Percentiles rank a stretch among this genome's conserved stretches.
These are phyloP conservation scores for Wallacemonas rigidus DNA, from an alignment of 208 protist species.

Conservation along the genomic window DNA sequence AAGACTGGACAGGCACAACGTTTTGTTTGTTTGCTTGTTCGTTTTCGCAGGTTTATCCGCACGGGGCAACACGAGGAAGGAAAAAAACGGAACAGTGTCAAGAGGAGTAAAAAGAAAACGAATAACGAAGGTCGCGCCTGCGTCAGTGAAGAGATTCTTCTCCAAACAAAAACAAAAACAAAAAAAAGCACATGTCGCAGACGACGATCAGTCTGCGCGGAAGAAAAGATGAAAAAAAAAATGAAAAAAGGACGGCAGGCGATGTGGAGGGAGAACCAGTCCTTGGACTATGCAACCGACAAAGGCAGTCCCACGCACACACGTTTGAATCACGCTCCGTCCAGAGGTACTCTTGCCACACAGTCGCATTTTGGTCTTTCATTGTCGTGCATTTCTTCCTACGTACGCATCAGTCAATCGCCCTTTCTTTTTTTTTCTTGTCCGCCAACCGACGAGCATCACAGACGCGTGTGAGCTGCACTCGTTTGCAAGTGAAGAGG, in stretches of 20 bases:
- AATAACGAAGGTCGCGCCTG: neutral
- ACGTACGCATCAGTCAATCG: too few relatives aligned
- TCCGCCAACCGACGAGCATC: too few relatives aligned
- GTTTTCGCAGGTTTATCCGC: neutral
- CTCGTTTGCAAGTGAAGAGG: too few relatives aligned
- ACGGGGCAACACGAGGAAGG: neutral
- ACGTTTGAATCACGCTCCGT: too few relatives aligned
- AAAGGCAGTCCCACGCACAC: too few relatives aligned
- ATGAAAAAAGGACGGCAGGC: constrained; percentile 17
- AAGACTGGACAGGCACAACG: too few relatives aligned
- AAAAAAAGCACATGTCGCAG: neutral
- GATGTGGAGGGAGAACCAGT: neutral
- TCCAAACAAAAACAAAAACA: constrained; percentile 2
- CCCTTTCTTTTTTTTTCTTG: too few relatives aligned
- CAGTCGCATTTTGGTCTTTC: too few relatives aligned
- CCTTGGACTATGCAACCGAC: too few relatives aligned
- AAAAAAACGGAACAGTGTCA: neutral
- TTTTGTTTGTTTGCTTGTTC: neutral
- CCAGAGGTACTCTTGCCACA: too few relatives aligned
- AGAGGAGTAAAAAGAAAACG: neutral
- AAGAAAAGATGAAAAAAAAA: constrained; percentile 16
- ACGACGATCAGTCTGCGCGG: constrained; percentile 7
- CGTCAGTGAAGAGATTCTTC: neutral
- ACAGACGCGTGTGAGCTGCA: too few relatives aligned
- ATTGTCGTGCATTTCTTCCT: too few relatives aligned